Evolutionary conservation across 2,329 filamentous ascomycete genomes (phyloP), one percentile per base, ranked within the genome.

Genomic region (Fusarium sp.): DNA sequence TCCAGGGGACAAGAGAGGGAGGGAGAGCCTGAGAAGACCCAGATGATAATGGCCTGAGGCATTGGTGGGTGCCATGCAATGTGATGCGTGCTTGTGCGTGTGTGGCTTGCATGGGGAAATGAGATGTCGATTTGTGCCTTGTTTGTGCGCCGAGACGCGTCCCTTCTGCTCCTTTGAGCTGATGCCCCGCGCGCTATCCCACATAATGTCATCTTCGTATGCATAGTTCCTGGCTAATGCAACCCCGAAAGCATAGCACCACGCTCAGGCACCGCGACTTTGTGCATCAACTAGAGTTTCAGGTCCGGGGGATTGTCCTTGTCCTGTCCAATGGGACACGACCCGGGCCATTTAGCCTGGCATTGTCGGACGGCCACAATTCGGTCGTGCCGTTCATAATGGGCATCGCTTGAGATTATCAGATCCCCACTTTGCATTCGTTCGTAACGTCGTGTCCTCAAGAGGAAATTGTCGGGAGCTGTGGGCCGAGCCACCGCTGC

Each of bases 251-350:
- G 69, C 71, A 73, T 62, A 73, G 54, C 62, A 69, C 65, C 53
- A 65, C 58, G 42, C 46, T 58, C 58, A 59, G 65, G 49, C 60
- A 69, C 57, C 53, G 36, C 18, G 38, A 58, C 62, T 77, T 78
- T 78, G 74, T 79, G 77, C 76, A 78, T 60, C 53, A 74, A 73
- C 77, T 77, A 77, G 61, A 44, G 78, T 79, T 79, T 79, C 78
- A 79, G 75, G 75, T 76, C 70, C 40, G 64, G 53, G 51, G 42
- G 42, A 44, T 54, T 62, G 59, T 36, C 44, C 63, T 55, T 38
- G 31, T 29, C 29, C 42, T 44, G 58, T 29, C 77, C 77, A 79
- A 79, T 78, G 61, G 76, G 76, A 72, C 70, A 29, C 23, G 33
- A 65, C 33, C 76, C 76, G 73, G 61, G 27, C 6, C 42, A 36